Evolutionary conservation across 2,329 filamentous ascomycete genomes (phyloP).

Genomic region (Alternaria brassicicola): DNA sequence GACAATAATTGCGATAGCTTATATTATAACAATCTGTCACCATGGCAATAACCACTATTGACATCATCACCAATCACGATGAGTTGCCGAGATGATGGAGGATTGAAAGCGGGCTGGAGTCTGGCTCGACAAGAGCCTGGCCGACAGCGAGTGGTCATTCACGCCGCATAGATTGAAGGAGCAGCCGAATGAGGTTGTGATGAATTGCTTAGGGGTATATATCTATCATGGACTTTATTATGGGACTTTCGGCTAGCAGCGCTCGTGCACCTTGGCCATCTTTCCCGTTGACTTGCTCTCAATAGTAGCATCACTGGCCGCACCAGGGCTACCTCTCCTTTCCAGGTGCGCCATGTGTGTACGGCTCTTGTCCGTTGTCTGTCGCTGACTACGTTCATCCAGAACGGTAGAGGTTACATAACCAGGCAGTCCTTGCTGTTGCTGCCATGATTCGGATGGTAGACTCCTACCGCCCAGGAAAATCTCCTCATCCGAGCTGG

Average conservation of each 20-base stretch:
- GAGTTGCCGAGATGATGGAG: no score
- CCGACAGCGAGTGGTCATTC: neutral
- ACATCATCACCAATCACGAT: no score
- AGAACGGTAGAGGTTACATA: constrained; percentile 28
- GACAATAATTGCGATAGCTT: no score
- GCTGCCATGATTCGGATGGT: constrained; percentile 20
- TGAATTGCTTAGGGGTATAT: neutral
- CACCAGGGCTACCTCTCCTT: constrained; percentile 19
- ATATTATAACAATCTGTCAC: no score
- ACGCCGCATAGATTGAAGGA: neutral
- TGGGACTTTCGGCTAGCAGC: neutral
- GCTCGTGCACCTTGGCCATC: constrained; percentile 4
- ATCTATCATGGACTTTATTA: neutral
- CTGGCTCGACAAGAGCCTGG: no score
- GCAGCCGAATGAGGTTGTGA: neutral
- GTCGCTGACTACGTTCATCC: constrained; percentile 12
- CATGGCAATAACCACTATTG: no score
- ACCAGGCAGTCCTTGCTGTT: constrained; percentile 18
- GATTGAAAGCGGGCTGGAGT: no score
- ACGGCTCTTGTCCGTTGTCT: constrained; percentile 1
- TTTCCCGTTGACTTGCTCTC: constrained; percentile 16
- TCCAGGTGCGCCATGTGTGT: neutral
- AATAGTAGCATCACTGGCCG: constrained; percentile 17
- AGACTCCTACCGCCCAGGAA: constrained; percentile 21
- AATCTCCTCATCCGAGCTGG: constrained; percentile 30